phyloP scores from a whole-genome alignment of 306 rosid species.

The Spatholobus suberectus region DNA sequence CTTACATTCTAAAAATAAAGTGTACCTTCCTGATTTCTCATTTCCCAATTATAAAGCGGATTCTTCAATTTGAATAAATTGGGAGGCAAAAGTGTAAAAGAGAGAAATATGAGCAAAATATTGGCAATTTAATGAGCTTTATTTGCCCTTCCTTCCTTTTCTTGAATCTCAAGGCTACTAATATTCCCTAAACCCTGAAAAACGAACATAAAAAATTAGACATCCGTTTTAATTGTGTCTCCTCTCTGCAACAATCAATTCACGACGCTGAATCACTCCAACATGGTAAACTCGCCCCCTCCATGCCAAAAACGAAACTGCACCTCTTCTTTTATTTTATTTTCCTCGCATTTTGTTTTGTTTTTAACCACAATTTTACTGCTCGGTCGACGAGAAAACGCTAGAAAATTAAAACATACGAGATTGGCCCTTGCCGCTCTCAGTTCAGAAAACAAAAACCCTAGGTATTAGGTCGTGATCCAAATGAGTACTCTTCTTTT shows the following conservation, averaged over 20 bases:
- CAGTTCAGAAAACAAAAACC: not conserved
- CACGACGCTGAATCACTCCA: not conserved
- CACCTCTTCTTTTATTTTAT: not conserved
- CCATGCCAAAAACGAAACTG: not conserved
- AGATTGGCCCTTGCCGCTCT: not conserved
- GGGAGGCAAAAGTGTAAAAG: too few relatives aligned
- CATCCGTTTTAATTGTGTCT: too few relatives aligned
- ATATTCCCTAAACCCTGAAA: not conserved
- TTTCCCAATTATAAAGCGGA: too few relatives aligned
- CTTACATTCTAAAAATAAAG: too few relatives aligned
- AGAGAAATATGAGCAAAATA: too few relatives aligned
- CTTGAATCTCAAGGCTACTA: not conserved
- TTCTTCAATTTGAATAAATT: too few relatives aligned
- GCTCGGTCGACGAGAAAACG: slow-evolving; percentile 19
- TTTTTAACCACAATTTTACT: not conserved
- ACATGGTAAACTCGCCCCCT: not conserved
- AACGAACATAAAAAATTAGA: too few relatives aligned
- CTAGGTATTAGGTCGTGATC: not conserved
- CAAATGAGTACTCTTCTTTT: not conserved
- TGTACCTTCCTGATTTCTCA: too few relatives aligned
- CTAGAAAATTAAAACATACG: not conserved
- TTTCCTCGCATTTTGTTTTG: not conserved
- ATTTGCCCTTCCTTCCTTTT: not conserved
- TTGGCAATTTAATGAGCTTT: not conserved
- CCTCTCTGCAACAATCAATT: not conserved